Percentiles rank a stretch among this genome's conserved stretches.
These are phyloP conservation scores for Chlamydomonas incerta DNA, from an alignment of 139 green algal genomes.

Conservation along the genomic window DNA sequence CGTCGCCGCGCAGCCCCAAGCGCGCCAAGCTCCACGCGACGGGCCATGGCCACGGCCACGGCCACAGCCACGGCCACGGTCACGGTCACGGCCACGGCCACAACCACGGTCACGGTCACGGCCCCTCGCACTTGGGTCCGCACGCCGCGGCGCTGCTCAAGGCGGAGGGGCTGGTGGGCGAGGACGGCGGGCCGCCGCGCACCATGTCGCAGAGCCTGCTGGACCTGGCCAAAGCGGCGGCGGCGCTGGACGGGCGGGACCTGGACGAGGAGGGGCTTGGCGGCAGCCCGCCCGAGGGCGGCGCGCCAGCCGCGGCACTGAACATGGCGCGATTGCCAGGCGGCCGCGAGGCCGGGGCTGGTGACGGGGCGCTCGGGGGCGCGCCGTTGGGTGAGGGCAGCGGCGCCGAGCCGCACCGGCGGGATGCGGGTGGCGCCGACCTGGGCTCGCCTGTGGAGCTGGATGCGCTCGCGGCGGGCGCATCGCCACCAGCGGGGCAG, in stretches of 20 bases:
- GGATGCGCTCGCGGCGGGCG: no score
- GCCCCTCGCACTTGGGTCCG: background rate
- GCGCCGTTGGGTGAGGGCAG: background rate
- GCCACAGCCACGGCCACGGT: background rate
- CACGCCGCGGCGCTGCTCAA: background rate
- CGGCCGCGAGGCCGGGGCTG: background rate
- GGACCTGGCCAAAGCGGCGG: slow-evolving; percentile 33
- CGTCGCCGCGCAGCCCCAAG: slow-evolving; percentile 10
- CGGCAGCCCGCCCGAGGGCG: no score
- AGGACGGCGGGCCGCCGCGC: background rate
- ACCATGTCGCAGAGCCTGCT: slow-evolving; percentile 23
- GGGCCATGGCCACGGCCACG: background rate
- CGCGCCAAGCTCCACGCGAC: background rate
- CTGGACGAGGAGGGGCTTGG: slow-evolving; percentile 7
- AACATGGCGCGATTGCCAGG: no score
- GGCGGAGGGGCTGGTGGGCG: background rate
- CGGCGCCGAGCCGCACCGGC: background rate
- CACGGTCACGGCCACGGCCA: background rate
- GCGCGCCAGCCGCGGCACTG: no score
- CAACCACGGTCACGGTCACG: background rate
- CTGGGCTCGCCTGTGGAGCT: no score
- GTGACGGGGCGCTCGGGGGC: background rate
- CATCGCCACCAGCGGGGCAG: background rate
- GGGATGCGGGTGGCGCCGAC: no score
- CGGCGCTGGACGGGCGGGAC: slow-evolving; percentile 15